Conservation (phyloP, 805 yeast species). For the Lachancea sp. region DNA sequence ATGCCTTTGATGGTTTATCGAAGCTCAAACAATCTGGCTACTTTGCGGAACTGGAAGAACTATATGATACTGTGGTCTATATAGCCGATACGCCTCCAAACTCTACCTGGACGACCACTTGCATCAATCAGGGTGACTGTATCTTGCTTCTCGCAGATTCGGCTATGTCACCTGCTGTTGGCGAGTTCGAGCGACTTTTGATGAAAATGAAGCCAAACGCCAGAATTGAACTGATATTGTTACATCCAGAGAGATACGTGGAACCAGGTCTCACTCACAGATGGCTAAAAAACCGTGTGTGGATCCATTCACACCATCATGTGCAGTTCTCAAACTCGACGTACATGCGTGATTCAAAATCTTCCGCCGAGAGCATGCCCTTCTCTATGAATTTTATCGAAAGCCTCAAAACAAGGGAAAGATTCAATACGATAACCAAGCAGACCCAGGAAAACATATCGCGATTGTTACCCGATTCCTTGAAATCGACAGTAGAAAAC, state of each 20-base stretch:
- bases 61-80: conserved; percentile 80
- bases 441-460: conserved; percentile 28
- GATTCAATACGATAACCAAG: conserved; percentile 21
- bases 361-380: not conserved
- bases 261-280: conserved; percentile 76
- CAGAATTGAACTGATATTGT: conserved; percentile 73
- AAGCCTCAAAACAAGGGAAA: conserved; percentile 27
- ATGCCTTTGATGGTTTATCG: conserved; percentile 87
- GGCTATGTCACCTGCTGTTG: conserved; percentile 58
- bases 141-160: conserved; percentile 87
- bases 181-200: conserved; percentile 77
- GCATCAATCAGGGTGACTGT: conserved; percentile 93
- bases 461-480: conserved; percentile 28
- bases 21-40: conserved; percentile 81
- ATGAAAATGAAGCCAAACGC: conserved; percentile 76
- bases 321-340: conserved; percentile 47
- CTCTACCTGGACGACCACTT: conserved; percentile 86
- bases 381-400: conserved; percentile 13
- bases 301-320: conserved; percentile 94
- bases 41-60: conserved; percentile 85
- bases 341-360: not conserved
- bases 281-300: conserved; percentile 79
- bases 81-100: conserved; percentile 79
- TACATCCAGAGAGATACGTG: conserved; percentile 79
- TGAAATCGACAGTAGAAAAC: conserved; percentile 35